Base-by-base conservation (phyloP, 768 basidiomycete species). In the Auriscalpium microsporum region DNA sequence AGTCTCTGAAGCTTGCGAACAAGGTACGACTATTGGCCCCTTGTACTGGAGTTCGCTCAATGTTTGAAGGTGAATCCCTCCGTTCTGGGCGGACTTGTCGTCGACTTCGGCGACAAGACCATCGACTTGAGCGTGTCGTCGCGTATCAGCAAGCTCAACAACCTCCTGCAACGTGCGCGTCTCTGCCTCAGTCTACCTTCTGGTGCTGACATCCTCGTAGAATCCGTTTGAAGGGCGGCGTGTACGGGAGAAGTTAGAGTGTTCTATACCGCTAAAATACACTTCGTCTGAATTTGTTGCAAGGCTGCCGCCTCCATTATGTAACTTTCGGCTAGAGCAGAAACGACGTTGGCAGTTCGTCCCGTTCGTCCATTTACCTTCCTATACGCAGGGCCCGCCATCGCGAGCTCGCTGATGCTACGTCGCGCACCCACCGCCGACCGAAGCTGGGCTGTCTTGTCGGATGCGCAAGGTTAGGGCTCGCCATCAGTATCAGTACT, bases 51-150 rank as follows among this genome's bases (percentile, higher is more conserved):
- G 36, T 36, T 44, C 52, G n/a, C 2, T 44, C 59, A 53, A 62
- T 11, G 17, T 50, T 51, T 35, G 34, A 57, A 95, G 93, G 88
- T 97, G 66, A 94, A 97, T 77, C 84, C 93, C 45, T 74, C 82
- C n/a, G 76, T 97, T 55, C 73, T 98, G 59, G 96, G 95, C 56
- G 96, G 96, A 50, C 71, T 98, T 56, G 79, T 97, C 58, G 86
- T 99, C 49, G 96, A 99, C 74, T 93, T 99, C 67, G 95, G 94
- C 60, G 96, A 97, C 78, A 95, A 95, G 78, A 93, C 92, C 52
- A 88, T 99, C 64, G 96, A 99, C 74, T 80, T 98, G 56, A 94
- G 91, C 63, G 94, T 95, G 54, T 86, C 84, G 49, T 92, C 91
- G 36, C 90, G 91, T 53, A 92, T 98, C 65, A 95, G 86, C 69